Conservation (phyloP, 306 rosid species). For the Prosopis cineraria region DNA sequence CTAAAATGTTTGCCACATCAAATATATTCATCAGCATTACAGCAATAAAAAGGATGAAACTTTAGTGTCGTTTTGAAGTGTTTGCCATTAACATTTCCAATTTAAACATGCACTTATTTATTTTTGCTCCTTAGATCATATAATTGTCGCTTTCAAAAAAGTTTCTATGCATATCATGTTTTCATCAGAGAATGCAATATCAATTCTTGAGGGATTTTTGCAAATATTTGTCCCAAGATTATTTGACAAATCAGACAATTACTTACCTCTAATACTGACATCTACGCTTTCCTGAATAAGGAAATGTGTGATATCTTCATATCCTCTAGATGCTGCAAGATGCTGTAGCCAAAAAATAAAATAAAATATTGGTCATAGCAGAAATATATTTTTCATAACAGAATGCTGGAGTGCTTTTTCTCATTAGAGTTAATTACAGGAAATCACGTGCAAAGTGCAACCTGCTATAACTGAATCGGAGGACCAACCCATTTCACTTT, state of each 20-base stretch:
- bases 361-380: constrained; percentile 5
- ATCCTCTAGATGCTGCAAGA: constrained; percentile 87
- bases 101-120: not conserved
- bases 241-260: constrained; percentile 9
- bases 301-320: constrained; percentile 66
- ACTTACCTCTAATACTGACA: constrained; percentile 69
- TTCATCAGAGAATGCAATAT: too few relatives aligned
- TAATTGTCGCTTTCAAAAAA: too few relatives aligned
- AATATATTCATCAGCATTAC: not conserved
- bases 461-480: not conserved
- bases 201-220: too few relatives aligned
- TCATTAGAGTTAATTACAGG: not conserved
- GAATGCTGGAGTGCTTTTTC: not conserved
- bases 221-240: not conserved
- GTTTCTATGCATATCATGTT: not conserved
- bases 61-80: not conserved
- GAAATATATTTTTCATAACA: constrained; percentile 1
- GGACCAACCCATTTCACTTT: not conserved
- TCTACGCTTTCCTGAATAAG: constrained; percentile 75
- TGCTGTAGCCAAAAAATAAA: constrained; percentile 54
- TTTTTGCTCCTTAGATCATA: too few relatives aligned
- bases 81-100: not conserved
- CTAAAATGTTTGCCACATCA: constrained; percentile 39
- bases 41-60: not conserved
- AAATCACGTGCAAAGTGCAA: not conserved